Evolutionary conservation across 2,329 filamentous ascomycete species (phyloP).

Genomic region (Tolypocladium pustulatum): DNA sequence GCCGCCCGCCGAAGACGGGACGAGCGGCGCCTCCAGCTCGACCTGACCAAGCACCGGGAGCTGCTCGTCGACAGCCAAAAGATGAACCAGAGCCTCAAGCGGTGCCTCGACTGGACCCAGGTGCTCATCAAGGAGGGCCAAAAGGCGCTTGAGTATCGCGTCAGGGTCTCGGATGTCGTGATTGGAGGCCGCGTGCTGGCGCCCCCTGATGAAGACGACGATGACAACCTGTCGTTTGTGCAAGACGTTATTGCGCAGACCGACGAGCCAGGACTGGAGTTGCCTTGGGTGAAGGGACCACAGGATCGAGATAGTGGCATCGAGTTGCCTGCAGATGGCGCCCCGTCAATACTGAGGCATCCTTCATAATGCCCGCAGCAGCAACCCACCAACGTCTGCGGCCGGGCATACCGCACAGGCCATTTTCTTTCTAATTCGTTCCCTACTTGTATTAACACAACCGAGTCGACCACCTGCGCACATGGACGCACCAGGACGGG

Average conservation of each 20-base stretch:
- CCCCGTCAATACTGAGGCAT: neutral
- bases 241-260: constrained; percentile 12
- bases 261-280: constrained; percentile 11
- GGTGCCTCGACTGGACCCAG: constrained; percentile 83
- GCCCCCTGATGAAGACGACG: constrained; percentile 50
- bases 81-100: constrained; percentile 87
- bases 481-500: neutral
- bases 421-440: constrained; percentile 3
- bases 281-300: constrained; percentile 24
- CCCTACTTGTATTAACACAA: neutral
- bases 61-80: constrained; percentile 83
- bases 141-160: constrained; percentile 75
- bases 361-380: neutral
- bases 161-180: constrained; percentile 68
- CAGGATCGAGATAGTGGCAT: constrained; percentile 44
- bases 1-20: constrained; percentile 54
- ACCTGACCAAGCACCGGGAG: constrained; percentile 81
- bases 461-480: neutral
- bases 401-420: neutral
- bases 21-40: constrained; percentile 72
- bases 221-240: constrained; percentile 14
- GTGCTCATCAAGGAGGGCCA: constrained; percentile 80
- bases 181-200: constrained; percentile 71
- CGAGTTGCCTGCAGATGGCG: constrained; percentile 31
- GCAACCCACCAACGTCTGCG: neutral